Conservation (phyloP, 1,284 basidiomycete genomes). For the Cryptococcus depauperatus region DNA sequence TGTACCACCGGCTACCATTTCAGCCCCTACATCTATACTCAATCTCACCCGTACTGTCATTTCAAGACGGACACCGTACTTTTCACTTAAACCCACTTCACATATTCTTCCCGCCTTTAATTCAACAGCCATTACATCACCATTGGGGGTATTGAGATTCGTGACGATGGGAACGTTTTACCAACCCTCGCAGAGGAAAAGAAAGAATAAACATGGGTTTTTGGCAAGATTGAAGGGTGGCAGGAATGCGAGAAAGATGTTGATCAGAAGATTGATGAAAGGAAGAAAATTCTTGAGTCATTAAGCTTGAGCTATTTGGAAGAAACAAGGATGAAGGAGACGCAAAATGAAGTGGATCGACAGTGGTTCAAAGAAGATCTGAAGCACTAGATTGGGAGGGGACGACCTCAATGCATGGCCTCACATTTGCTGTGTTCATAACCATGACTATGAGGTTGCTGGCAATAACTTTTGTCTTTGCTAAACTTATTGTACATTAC, state of each 20-base stretch:
- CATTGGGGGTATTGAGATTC: slow-evolving; percentile 6
- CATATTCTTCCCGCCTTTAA: slow-evolving; percentile 3
- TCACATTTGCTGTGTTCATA: too few species aligned
- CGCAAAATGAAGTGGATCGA: too few species aligned
- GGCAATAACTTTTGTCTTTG: too few species aligned
- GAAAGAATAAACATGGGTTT: slow-evolving; percentile 84
- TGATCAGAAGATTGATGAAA: slow-evolving; percentile 53
- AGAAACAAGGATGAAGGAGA: too few species aligned
- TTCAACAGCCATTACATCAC: slow-evolving; percentile 3
- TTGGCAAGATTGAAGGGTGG: slow-evolving; percentile 60
- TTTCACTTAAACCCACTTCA: slow-evolving; percentile 3
- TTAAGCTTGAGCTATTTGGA: too few species aligned
- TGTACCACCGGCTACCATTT: neutral
- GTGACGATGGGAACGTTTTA: slow-evolving; percentile 60
- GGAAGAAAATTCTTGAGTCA: slow-evolving; percentile 57
- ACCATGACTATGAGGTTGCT: too few species aligned
- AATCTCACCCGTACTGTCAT: neutral
- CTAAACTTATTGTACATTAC: too few species aligned
- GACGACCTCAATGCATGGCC: too few species aligned
- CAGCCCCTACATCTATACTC: neutral
- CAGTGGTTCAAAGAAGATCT: too few species aligned
- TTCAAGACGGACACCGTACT: neutral
- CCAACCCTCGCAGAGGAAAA: slow-evolving; percentile 76
- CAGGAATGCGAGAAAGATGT: slow-evolving; percentile 52
- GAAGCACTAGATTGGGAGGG: too few species aligned